Evolutionary conservation across 805 yeast species (phyloP), one percentile per base, ranked within the genome.

Genomic region (Yueomyces sp.): DNA sequence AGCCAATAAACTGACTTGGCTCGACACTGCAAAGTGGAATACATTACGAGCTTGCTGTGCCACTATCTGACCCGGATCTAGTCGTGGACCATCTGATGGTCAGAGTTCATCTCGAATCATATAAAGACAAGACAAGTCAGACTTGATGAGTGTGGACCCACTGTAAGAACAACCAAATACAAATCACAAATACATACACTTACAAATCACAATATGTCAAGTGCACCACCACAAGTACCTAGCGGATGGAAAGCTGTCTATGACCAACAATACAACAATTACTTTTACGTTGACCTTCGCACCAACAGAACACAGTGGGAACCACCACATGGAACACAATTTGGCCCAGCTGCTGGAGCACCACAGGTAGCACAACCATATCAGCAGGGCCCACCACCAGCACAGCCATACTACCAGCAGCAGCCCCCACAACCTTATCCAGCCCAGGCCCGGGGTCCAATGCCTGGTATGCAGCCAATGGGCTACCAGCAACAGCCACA

Each of bases 291-390:
- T n/a, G 69, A 86, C 52, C 64, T 83, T 49, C 55, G 69, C 12
- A 74, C 85, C 11, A 81, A 83, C 47, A 67, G 76, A 51, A 85
- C 95, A 0, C 96, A 87, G 61, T 90, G 97, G 97, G 95, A 85
- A 43, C 76, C 79, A 11, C 96, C 96, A 12, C 46, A 47, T 8
- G 81, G 81, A 1, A 75, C 85, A 0, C 57, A 51, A 2, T 30
- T 30, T 72, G 73, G 57, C 37, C 37, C 5, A 7, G n/a, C 33
- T 9, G n/a, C 8, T 9, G 37, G 26, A 5, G 37, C 37, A 11
- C 37, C 37, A 34, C 37, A 11, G n/a, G 37, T 5, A 5, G 37
- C 37, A 11, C 37, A 11, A 34, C 37, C 37, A 34, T 19, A 11
- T 7, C 26, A 9, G n/a, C 26, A 34, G 5, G 11, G 11, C 7